Base-by-base conservation (phyloP, 257 asterid species). In the Penstemon davidsonii region DNA sequence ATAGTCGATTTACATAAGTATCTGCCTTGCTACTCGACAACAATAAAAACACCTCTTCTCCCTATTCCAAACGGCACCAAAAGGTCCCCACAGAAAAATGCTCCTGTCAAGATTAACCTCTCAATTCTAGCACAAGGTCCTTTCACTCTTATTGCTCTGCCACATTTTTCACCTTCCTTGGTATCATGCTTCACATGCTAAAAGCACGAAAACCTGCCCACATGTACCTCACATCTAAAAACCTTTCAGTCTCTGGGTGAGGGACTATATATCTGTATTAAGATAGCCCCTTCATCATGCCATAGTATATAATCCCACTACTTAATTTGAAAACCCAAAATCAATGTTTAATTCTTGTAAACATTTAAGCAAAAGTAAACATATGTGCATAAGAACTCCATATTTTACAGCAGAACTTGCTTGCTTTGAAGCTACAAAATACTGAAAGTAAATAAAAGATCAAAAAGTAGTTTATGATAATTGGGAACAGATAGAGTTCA, bases 401-500 rank as follows among this genome's bases (percentile, higher is more conserved):
- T 55, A 36, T 57, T 52, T 42, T 43, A 45, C 51, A 39, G 36
- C 55, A 18, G 4, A n/a, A 51, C 60, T 13, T 3, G 15, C n/a
- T 51, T 36, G 18, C 13, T 42, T 49, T 15, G 18, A 15, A 15
- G 18, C 18, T 15, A 15, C 18, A 15, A 15, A 15, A 15, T 15
- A 15, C 18, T 15, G 0, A 15, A 15, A 15, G 18, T 15, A 15
- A 15, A 55, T 33, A 33, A 49, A 69, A 19, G 58, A 53, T 40
- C 54, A 57, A 55, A 76, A 59, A 25, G 18, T 49, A 40, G 39
- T 8, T 42, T 36, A 61, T 55, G 39, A 53, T 38, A 75, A 46
- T n/a, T 67, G 52, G 47, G 70, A 63, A 65, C 63, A 62, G 55
- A 49, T 9, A 58, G 38, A 46, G 69, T 53, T 40, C 55, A 69